Conservation (phyloP, 176 grass and related monocot genomes). For the Typha latifolia region DNA sequence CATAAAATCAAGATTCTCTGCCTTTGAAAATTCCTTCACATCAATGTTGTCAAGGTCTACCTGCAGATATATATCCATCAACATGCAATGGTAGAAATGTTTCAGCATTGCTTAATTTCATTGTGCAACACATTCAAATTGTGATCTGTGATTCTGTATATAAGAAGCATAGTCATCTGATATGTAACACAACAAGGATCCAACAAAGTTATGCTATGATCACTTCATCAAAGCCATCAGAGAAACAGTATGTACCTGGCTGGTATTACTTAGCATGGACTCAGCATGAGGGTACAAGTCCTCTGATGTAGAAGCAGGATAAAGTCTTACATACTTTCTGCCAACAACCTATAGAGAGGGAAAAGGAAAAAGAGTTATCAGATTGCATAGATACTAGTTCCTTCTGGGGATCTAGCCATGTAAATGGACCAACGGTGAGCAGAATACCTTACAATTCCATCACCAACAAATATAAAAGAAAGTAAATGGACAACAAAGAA, state of each 20-base stretch:
- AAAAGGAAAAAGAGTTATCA: slow-evolving; percentile 8
- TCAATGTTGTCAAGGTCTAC: slow-evolving; percentile 86
- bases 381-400: too few species aligned
- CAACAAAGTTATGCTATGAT: not conserved
- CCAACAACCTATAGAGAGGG: slow-evolving; percentile 62
- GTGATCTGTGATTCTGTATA: too few species aligned
- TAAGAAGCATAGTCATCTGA: slow-evolving; percentile 1
- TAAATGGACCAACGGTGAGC: too few species aligned
- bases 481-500: too few species aligned
- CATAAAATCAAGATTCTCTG: slow-evolving; percentile 52
- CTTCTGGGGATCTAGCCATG: too few species aligned
- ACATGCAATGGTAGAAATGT: not conserved
- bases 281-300: slow-evolving; percentile 60
- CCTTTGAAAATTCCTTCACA: slow-evolving; percentile 35
- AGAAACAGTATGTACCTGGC: slow-evolving; percentile 46
- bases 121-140: too few species aligned
- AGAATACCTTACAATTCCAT: too few species aligned
- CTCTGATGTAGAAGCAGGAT: slow-evolving; percentile 45
- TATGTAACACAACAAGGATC: not conserved
- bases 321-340: slow-evolving; percentile 92
- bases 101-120: too few species aligned
- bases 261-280: slow-evolving; percentile 71
- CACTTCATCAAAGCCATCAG: not conserved
- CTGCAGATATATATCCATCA: slow-evolving; percentile 35
- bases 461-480: too few species aligned